A percentile compares a stretch with the other conserved stretches of the same genome.
Evolutionary conservation across 345 rosid species (phyloP).

Genomic region (Dipteronia dyeriana): DNA sequence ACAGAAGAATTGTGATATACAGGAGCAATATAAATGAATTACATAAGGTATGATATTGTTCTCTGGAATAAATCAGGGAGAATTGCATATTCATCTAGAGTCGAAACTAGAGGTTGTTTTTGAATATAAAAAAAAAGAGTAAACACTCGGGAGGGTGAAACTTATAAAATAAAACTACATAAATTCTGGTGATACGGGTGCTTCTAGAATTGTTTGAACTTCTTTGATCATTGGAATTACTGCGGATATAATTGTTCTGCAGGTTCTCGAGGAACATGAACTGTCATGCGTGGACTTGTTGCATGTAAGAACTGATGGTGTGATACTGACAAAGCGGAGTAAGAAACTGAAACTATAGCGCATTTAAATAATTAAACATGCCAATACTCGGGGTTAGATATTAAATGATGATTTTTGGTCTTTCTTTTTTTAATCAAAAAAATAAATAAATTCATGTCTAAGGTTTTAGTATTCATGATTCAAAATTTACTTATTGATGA

Average conservation of each 20-base stretch:
- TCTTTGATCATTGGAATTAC: conserved; percentile 14
- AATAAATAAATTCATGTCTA: neutral
- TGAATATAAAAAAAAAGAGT: too few species aligned
- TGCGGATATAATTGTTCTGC: conserved; percentile 23
- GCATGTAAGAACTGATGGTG: conserved; percentile 78
- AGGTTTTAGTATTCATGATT: neutral
- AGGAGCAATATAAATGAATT: conserved; percentile 85
- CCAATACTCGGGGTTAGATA: neutral
- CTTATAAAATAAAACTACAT: neutral
- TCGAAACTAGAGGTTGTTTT: too few species aligned
- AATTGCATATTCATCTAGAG: neutral
- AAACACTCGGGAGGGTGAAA: neutral
- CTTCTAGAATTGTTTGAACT: neutral
- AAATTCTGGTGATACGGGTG: neutral
- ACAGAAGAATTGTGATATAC: conserved; percentile 75
- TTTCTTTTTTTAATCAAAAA: neutral
- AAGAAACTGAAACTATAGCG: conserved; percentile 35
- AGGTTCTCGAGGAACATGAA: conserved; percentile 96
- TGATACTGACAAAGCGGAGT: conserved; percentile 79
- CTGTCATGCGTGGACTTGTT: conserved; percentile 73
- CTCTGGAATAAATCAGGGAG: neutral
- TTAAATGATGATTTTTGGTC: neutral
- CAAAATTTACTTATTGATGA: conserved; percentile 1
- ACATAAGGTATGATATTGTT: conserved; percentile 56
- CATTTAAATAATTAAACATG: neutral